phyloP scores from a whole-genome alignment of 116 monocot genomes.

The Trichopus zeylanicus region DNA sequence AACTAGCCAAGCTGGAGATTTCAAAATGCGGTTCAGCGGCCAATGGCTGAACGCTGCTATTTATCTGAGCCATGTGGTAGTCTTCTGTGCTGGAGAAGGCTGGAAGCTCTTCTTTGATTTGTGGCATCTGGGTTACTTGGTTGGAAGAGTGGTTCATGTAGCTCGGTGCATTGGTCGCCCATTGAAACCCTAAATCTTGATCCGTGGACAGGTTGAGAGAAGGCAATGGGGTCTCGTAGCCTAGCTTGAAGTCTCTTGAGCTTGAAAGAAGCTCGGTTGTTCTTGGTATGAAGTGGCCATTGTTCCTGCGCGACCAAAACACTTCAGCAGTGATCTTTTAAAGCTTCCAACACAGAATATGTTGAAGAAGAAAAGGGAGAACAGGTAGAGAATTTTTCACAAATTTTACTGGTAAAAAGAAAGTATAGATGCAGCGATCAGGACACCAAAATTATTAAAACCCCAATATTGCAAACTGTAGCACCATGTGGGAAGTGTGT shows the following conservation, averaged over 20 bases:
- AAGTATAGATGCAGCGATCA: too few species aligned
- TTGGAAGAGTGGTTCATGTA: conserved; percentile 6
- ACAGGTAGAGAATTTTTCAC: too few species aligned
- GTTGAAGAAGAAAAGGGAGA: too few species aligned
- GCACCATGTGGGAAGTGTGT: conserved; percentile 12
- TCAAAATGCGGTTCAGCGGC: neutral
- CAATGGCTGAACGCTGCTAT: conserved; percentile 1
- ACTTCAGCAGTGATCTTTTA: too few species aligned
- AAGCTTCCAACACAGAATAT: too few species aligned
- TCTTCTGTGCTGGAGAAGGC: conserved; percentile 7
- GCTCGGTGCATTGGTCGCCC: conserved; percentile 7
- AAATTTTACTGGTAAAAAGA: too few species aligned
- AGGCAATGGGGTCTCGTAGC: neutral
- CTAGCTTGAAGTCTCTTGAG: conserved; percentile 12
- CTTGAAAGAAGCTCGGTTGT: conserved; percentile 14
- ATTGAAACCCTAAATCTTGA: conserved; percentile 40
- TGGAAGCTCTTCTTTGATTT: conserved; percentile 36
- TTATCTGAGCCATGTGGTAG: conserved; percentile 6
- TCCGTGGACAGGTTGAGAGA: conserved; percentile 19
- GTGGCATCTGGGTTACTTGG: conserved; percentile 7
- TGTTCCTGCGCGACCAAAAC: too few species aligned
- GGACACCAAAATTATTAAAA: too few species aligned
- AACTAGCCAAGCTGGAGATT: conserved; percentile 1
- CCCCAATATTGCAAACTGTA: too few species aligned
- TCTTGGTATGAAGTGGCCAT: conserved; percentile 13